Evolutionary conservation across 371 early-diverging fungal species (phyloP), one percentile per base, ranked within the genome.

Genomic region (Chytridium lagenaria): DNA sequence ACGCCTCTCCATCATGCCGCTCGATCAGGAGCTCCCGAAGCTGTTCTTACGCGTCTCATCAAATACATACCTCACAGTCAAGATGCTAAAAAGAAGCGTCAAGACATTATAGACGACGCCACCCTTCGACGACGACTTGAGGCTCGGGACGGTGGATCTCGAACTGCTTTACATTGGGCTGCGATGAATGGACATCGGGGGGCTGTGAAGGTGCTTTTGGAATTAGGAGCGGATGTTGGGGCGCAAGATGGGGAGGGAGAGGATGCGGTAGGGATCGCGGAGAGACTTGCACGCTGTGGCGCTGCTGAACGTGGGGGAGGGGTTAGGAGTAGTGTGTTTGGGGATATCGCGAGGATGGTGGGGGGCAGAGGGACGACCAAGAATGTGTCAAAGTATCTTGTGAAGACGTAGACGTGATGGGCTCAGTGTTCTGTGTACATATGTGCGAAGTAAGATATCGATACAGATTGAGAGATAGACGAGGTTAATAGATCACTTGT

Each of bases 131-230:
- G 36, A 34, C 61, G 61, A 19, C 68, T 71, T 19, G 68, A 70
- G 0, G 7, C 31, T 28, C 50, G 65, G 19, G 80, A 80, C 55
- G 15, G 1, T 3, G 75, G 74, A 69, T 72, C 75, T 1, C 76
- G 81, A n/a, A 74, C 78, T 1, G 66, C 77, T 0, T 70, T 81
- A 7, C 81, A 76, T 34, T 81, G 81, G 81, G 78, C 81, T 7
- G 69, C 66, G 22, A 72, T 81, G 51, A 81, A 81, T 55, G 81
- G 81, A 15, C 77, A 76, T 38, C 75, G 74, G 19, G 64, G 59
- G 0, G 49, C 50, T 5, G 81, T 77, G 16, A 66, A 68, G 70
- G 71, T 59, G 19, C 38, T 78, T 59, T 3, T 81, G 31, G 74
- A 68, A 30, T 23, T 28, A 55, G 76, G 72, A 1, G 71, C 71